Evolutionary conservation across 1,284 basidiomycete genomes (phyloP).

Genomic region (Tylopilus sp.): DNA sequence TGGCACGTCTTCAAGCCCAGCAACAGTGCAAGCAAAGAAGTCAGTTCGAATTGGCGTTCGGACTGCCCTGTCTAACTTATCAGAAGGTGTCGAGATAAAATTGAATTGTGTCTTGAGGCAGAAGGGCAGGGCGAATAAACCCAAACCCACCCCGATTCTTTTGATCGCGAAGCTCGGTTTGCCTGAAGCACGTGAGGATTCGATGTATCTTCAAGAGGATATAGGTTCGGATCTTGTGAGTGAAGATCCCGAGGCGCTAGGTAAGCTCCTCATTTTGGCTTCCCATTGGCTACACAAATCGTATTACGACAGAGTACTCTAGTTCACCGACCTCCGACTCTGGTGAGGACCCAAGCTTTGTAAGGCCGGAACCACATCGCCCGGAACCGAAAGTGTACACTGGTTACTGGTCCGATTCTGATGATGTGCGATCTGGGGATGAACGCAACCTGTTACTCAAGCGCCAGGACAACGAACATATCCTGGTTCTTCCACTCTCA

Average conservation of each 20-base stretch:
- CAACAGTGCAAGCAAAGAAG: slow-evolving; percentile 39
- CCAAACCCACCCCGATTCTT: slow-evolving; percentile 2
- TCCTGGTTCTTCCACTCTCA: slow-evolving; percentile 5
- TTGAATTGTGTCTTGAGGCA: slow-evolving; percentile 16
- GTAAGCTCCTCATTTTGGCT: slow-evolving; percentile 1
- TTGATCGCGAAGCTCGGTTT: slow-evolving; percentile 25
- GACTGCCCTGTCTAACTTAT: slow-evolving; percentile 5
- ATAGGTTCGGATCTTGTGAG: neutral
- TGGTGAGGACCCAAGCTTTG: slow-evolving; percentile 7
- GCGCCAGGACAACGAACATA: neutral
- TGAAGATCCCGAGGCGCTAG: slow-evolving; percentile 10
- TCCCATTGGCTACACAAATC: neutral
- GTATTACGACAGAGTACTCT: slow-evolving; percentile 7
- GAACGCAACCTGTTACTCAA: slow-evolving; percentile 21
- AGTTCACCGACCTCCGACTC: slow-evolving; percentile 14
- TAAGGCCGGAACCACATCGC: slow-evolving; percentile 13
- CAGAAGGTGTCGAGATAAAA: slow-evolving; percentile 41
- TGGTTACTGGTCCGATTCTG: slow-evolving; percentile 32
- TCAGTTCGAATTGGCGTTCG: slow-evolving; percentile 30
- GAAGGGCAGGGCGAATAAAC: slow-evolving; percentile 14
- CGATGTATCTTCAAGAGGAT: neutral
- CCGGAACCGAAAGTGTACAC: slow-evolving; percentile 15
- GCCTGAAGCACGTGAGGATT: neutral
- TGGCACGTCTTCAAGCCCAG: slow-evolving; percentile 46
- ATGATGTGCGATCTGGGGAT: slow-evolving; percentile 17